Evolutionary conservation across 163 green algal species (phyloP), one percentile per base, ranked within the genome.

Genomic region (Scenedesmus sp.): DNA sequence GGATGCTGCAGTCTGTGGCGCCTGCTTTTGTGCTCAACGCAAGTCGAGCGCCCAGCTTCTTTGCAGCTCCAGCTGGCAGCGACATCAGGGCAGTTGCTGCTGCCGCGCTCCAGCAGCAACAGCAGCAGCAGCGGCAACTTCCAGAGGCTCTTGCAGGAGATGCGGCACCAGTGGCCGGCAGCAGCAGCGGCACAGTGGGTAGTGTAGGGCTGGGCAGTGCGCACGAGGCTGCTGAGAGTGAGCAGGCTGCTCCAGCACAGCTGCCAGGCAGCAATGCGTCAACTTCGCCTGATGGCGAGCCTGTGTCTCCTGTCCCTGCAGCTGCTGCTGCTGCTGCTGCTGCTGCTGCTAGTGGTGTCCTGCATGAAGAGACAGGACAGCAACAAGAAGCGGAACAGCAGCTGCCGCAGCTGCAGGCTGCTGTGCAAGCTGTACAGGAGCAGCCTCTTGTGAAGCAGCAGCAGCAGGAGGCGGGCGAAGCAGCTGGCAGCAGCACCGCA

Each of bases 21-120:
- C 85, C 85, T 51, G 85, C 68, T 0, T 89, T 89, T 89, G 85
- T 51, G n/a, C 68, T 89, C 24, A 68, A 89, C 51, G 85, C 85
- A 12, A 89, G 68, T 13, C 85, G 73, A 30, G 68, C 68, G 13
- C 30, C 22, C 12, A 83, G 85, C 68, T 89, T 89, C 61, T 89
- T 89, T 83, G 85, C 24, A 24, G 44, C 84, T 5, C 59, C 83
- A 51, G 49, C 24, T 18, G 30, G 30, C 51, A 73, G 51, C 30
- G 35, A 7, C 33, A 24, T 72, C 35, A n/a, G 18, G 73, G 4
- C 82, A 37, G 56, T 6, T 42, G 53, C 1, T 46, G 43, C 42
- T 30, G 13, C 44, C 12, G 61, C 85, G 46, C 20, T 15, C n/a
- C 24, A 56, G 46, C 85, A 85, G 85, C 44, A 30, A 37, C 70